Base-by-base conservation (phyloP, 179 eudicot genomes). In the Beta macrorhiza region DNA sequence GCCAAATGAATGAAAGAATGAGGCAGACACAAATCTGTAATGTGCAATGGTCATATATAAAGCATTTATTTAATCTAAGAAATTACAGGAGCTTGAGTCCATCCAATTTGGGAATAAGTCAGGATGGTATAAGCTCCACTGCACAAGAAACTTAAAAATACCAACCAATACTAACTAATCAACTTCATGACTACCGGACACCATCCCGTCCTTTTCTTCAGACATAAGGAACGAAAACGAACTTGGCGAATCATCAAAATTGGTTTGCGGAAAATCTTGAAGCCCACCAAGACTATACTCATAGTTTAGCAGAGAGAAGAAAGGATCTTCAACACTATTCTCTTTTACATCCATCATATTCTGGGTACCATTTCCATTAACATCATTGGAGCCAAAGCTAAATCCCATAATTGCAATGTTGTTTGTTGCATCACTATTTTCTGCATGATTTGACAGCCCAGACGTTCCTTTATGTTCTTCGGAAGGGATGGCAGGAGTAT, bases 181-280 rank as follows among this genome's bases (percentile, higher is more conserved):
- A n/a, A 89, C 58, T 56, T 86, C 89, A 79, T 77, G 77, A 51
- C 86, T 82, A 76, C 88, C 89, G 20, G 86, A 83, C 70, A 87
- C 83, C 68, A 87, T 84, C 51, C 83, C 96, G 47, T 77, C 80
- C 89, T 88, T 90, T 73, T 84, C 86, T 47, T 92, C 93, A 7
- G 92, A 77, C 42, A 87, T 59, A 19, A 92, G 88, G 87, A 92
- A 93, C 7, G 97, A 85, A 84, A 95, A 89, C 4, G 98, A 86
- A 86, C 87, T 79, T n/a, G 90, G 90, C 16, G 97, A 84, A 77
- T 93, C 97, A 20, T 93, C 97, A 79, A 91, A 95, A 47, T 78
- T 82, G 7, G 89, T 77, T 72, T 87, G 90, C 1, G 93, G 85
- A 78, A 95, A 93, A 73, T 93, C 97, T 59, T 88, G 88, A 80